Conservation (phyloP, 2,329 filamentous ascomycete species). For the Helotiales sp. region DNA sequence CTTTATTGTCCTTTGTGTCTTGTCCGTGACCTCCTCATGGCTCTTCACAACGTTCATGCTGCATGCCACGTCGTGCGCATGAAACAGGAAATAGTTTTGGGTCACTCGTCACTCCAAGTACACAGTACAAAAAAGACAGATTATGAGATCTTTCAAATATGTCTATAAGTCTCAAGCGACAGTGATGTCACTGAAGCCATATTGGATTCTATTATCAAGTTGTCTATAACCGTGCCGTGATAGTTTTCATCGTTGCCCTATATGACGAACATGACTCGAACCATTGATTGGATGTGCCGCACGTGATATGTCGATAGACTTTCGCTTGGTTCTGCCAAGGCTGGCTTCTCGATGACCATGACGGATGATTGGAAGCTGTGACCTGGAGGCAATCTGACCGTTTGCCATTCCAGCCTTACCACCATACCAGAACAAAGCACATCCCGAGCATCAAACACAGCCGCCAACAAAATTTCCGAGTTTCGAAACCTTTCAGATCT, state of each 20-base stretch:
- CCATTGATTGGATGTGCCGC: background rate
- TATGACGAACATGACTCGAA: background rate
- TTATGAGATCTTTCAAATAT: background rate
- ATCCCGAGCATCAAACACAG: conserved; percentile 6
- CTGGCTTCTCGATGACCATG: background rate
- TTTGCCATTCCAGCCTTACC: conserved; percentile 13
- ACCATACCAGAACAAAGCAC: background rate
- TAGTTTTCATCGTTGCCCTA: too few relatives aligned
- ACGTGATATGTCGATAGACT: conserved; percentile 15
- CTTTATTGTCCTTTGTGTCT: conserved; percentile 3
- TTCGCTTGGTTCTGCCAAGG: background rate
- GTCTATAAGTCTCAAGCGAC: background rate
- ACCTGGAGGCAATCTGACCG: background rate
- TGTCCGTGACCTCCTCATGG: conserved; percentile 4
- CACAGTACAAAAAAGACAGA: too few relatives aligned
- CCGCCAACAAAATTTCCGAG: background rate
- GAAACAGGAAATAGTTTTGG: background rate
- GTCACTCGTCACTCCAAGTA: background rate
- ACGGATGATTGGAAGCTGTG: background rate
- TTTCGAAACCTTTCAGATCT: background rate
- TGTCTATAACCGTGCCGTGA: background rate
- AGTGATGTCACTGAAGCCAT: background rate
- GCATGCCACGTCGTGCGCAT: conserved; percentile 20
- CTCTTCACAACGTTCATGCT: background rate
- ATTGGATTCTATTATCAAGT: background rate